Percentiles rank a stretch among this genome's conserved stretches.
Conservation (phyloP, 768 basidiomycete species). For the Tricholoma furcatifolium region DNA sequence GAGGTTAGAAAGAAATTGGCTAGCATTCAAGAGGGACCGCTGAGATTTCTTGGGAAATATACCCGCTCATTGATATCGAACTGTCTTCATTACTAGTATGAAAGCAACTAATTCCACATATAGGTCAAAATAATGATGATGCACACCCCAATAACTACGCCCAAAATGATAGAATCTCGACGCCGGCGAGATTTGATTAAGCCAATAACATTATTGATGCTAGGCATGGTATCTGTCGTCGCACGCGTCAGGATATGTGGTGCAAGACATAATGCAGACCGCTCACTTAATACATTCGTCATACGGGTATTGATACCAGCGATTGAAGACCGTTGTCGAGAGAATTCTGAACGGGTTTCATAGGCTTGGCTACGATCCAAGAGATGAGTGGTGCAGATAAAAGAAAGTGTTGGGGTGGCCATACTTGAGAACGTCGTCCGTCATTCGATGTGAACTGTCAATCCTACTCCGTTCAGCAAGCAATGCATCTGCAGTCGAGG, state of each 20-base stretch:
- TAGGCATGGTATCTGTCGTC: constrained; percentile 79
- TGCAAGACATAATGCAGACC: neutral
- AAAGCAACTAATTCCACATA: constrained; percentile 35
- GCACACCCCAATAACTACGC: constrained; percentile 84
- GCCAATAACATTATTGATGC: constrained; percentile 82
- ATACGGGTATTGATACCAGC: constrained; percentile 83
- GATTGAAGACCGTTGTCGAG: constrained; percentile 73
- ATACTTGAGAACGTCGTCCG: constrained; percentile 86
- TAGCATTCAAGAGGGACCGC: constrained; percentile 40
- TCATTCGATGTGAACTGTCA: constrained; percentile 93
- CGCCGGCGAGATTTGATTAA: constrained; percentile 94
- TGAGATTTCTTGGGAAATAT: neutral
- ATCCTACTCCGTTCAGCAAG: constrained; percentile 87
- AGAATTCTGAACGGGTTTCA: constrained; percentile 92
- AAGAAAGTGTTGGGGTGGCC: constrained; percentile 20
- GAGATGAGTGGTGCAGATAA: constrained; percentile 5
- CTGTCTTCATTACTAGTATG: neutral
- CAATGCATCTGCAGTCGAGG: constrained; percentile 82
- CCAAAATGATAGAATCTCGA: constrained; percentile 87
- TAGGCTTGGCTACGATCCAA: constrained; percentile 81
- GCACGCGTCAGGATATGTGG: neutral
- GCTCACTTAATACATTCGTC: constrained; percentile 77
- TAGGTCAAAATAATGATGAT: constrained; percentile 55
- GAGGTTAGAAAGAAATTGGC: constrained; percentile 72
- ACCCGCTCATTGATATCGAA: neutral